Evolutionary conservation across 108 stramenopile species (phyloP), one percentile per base, ranked within the genome.

Genomic region (Aurantiochytrium sp.): DNA sequence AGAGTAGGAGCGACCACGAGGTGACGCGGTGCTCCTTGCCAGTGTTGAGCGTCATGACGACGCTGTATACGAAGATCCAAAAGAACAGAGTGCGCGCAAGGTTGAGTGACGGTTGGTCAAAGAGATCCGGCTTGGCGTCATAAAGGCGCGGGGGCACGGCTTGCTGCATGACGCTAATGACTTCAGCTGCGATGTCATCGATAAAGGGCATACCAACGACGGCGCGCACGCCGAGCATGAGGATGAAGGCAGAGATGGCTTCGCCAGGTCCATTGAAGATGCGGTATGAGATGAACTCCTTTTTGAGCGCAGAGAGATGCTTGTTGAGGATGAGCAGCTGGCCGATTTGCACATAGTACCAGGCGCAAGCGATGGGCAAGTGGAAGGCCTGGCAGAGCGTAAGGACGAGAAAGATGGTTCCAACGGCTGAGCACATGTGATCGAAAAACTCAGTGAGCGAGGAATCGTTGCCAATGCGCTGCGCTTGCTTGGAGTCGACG

Each of bases 361-460:
- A 97, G 88, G 95, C 95, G 8, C 94, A 95, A 35, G 92, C 92
- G 69, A 92, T 92, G 47, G 90, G 88, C 42, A 94, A 95, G 10
- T 95, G 95, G 90, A 96, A 90, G 89, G 94, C 95, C 87, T 97
- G 96, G 43, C 93, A 93, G 19, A 95, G 95, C 88, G 96, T 90
- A 8, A 97, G 90, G 35, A 91, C 88, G 60, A 97, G 92, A 91
- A 95, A 97, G 3, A 97, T 96, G 4, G 96, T 96, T 49, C 95
- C 91, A 53, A 92, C 92, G 90, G 94, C 96, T 90, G 96, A 96
- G 90, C 95, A 95, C 58, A 92, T 92, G 87, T 97, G 96, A 88
- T 97, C 96, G 93, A 97, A 97, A 21, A 96, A 92, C 87, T 96
- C 96, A 28, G 95, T 95, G 69, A 97, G 90, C 4, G 96, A 92